Percentiles rank a stretch among this genome's conserved stretches.
Evolutionary conservation across 495 filamentous ascomycete species (phyloP).

Genomic region (Penicillium daleae): DNA sequence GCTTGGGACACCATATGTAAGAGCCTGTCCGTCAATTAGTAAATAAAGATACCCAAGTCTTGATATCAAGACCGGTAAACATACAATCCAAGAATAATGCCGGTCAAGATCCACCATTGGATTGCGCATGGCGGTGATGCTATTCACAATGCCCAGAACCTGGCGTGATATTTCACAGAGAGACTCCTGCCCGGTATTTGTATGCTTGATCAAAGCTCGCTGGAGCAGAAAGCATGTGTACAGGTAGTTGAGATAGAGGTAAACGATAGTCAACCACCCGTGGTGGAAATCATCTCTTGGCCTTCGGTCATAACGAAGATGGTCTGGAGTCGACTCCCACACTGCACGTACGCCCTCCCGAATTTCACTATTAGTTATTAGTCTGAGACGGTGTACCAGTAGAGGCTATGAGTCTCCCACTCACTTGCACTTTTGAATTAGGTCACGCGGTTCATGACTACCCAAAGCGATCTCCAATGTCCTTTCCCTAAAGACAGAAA

Average conservation of each 20-base stretch:
- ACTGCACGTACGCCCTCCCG: constrained; percentile 36
- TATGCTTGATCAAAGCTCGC: constrained; percentile 56
- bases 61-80: constrained; percentile 18
- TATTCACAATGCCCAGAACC: constrained; percentile 51
- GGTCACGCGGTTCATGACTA: constrained; percentile 39
- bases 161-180: constrained; percentile 58
- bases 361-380: constrained; percentile 32
- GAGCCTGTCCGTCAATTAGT: constrained; percentile 40
- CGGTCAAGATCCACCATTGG: constrained; percentile 51
- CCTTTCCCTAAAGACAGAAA: constrained; percentile 57
- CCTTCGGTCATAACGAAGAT: constrained; percentile 41
- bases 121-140: constrained; percentile 52
- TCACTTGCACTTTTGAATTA: constrained; percentile 52
- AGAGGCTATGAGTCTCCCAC: not conserved
- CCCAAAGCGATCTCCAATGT: constrained; percentile 63
- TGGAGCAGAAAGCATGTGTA: constrained; percentile 64
- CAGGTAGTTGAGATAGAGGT: constrained; percentile 55
- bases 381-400: not conserved
- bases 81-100: constrained; percentile 61
- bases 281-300: constrained; percentile 34
- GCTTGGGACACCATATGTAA: constrained; percentile 58
- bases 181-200: constrained; percentile 50
- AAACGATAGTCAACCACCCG: constrained; percentile 32
- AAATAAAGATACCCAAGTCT: constrained; percentile 2
- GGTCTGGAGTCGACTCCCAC: constrained; percentile 38